Base-by-base conservation (phyloP, 1,284 basidiomycete species). In the Erythrobasidium hasegawianum region DNA sequence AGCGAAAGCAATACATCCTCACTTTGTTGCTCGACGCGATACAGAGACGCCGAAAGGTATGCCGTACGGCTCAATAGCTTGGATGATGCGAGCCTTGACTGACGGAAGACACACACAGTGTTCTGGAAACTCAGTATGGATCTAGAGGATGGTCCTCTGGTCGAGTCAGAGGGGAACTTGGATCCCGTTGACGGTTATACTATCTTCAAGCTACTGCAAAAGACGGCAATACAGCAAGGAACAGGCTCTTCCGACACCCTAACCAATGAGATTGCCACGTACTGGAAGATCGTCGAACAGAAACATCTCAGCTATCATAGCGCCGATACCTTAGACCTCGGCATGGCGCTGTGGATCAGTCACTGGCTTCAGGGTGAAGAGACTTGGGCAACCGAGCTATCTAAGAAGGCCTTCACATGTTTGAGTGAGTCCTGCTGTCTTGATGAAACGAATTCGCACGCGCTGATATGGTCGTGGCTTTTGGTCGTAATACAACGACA, bases 141-240 rank as follows among this genome's bases (percentile, higher is more conserved):
- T 27, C 47, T 59, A 1, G 40, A 38, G 24, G 47, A 59, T n/a
- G 58, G 58, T 3, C 70, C 72, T 29, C 52, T 74, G 10, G 74
- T 75, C 22, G 59, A 29, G n/a, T 73, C 70, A 47, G 73, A 76
- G 60, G 74, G 75, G 11, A 75, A 74, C 68, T 65, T 75, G 20
- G 75, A 75, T 22, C 50, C 50, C 16, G 71, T 75, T 64, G 74
- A 74, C 57, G 76, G 74, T n/a, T 77, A 73, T 53, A 72, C 74
- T 49, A 70, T 76, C n/a, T 75, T 68, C 69, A 72, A 57, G 33
- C 68, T 76, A 7, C 60, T 76, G 29, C 74, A 74, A 67, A 41
- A 62, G 27, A 55, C 68, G 2, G 64, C 57, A 14, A 54, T 60
- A 22, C 29, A 39, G 11, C n/a, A 39, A 5, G 68, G 73, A 13